Evolutionary conservation across 2,329 filamentous ascomycete genomes (phyloP).

Genomic region (Aspergillus sp.): DNA sequence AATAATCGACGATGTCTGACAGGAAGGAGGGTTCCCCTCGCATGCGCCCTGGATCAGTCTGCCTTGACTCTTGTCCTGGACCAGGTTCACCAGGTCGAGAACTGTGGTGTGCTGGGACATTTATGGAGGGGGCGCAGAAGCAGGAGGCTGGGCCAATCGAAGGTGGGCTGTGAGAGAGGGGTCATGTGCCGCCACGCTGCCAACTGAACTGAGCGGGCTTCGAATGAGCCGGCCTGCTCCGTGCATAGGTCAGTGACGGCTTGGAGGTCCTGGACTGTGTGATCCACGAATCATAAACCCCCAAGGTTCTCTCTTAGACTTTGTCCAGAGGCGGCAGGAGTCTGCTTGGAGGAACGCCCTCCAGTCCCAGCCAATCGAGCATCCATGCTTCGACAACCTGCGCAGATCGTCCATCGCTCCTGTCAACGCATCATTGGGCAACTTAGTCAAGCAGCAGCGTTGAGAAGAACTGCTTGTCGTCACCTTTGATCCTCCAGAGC

Average conservation of each 20-base stretch:
- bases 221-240: constrained; percentile 7
- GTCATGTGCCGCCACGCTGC: constrained; percentile 13
- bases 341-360: neutral
- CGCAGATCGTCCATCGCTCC: constrained; percentile 17
- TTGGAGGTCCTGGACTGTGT: neutral
- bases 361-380: constrained; percentile 4
- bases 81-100: neutral
- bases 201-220: neutral
- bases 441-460: neutral
- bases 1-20: neutral
- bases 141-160: constrained; percentile 34
- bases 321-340: neutral
- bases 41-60: constrained; percentile 3
- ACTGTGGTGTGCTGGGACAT: neutral
- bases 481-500: neutral
- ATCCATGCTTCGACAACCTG: constrained; percentile 6
- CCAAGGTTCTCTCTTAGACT: neutral
- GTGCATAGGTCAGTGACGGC: neutral
- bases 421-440: constrained; percentile 10
- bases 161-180: neutral
- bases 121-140: constrained; percentile 12
- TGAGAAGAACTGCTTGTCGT: neutral
- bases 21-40: neutral
- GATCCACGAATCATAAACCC: neutral
- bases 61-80: neutral